Evolutionary conservation across 345 rosid genomes (phyloP).

Genomic region (Laguncularia racemosa): DNA sequence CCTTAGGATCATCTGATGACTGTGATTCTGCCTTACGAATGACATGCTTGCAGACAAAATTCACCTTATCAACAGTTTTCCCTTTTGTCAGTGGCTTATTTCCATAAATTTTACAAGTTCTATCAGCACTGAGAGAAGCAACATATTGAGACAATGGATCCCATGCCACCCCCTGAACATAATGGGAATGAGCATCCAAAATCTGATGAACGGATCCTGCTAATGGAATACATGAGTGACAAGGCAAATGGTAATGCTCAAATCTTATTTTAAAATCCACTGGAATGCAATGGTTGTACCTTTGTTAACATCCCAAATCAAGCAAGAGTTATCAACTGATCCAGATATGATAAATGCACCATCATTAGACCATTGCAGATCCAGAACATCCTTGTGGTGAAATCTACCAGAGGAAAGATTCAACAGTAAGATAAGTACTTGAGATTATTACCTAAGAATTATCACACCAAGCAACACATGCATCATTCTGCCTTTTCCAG

Average conservation of each 20-base stretch:
- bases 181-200: constrained; percentile 82
- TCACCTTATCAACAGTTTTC: constrained; percentile 53
- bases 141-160: constrained; percentile 77
- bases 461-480: too few species aligned
- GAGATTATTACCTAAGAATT: too few species aligned
- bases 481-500: too few species aligned
- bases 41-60: constrained; percentile 76
- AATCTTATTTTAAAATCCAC: not conserved
- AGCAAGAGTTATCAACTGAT: constrained; percentile 96
- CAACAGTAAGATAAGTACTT: not conserved
- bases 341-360: constrained; percentile 74
- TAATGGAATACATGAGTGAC: constrained; percentile 8
- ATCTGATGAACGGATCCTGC: constrained; percentile 90
- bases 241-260: constrained; percentile 5
- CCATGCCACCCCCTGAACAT: constrained; percentile 99
- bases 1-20: constrained; percentile 56
- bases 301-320: constrained; percentile 90
- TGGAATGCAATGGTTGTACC: constrained; percentile 31
- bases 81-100: constrained; percentile 62
- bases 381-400: constrained; percentile 90
- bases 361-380: constrained; percentile 88
- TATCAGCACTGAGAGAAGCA: constrained; percentile 91
- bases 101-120: constrained; percentile 84
- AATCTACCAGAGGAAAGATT: constrained; percentile 36
- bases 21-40: constrained; percentile 70